Conservation (phyloP, 495 filamentous ascomycete species). For the Podospora tetraspora region DNA sequence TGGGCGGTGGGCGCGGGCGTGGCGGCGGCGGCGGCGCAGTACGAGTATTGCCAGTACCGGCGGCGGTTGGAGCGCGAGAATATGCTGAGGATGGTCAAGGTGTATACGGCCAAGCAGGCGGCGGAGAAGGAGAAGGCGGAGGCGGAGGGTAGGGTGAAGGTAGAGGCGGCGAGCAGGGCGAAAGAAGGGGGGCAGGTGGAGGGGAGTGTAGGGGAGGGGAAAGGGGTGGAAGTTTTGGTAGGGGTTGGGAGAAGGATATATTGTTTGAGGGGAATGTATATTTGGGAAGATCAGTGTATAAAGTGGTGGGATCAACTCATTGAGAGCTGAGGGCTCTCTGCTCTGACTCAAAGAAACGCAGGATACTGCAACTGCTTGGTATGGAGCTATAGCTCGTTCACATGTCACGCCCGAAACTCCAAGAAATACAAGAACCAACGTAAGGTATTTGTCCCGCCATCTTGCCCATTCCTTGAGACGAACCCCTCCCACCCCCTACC, state of each 20-base stretch:
- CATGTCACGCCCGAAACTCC: not conserved
- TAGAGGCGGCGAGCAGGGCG: conserved; percentile 23
- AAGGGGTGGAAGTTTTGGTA: conserved; percentile 52
- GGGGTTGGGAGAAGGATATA: not conserved
- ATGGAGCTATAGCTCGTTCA: not conserved
- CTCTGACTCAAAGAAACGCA: not conserved
- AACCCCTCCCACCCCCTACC: not conserved
- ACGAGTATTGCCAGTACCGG: conserved; percentile 74
- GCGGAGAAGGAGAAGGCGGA: conserved; percentile 39
- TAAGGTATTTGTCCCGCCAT: not conserved
- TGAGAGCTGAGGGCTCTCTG: not conserved
- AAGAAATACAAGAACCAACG: not conserved
- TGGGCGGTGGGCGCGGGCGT: conserved; percentile 79
- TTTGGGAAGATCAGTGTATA: not conserved
- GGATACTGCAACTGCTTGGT: not conserved
- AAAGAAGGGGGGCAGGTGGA: conserved; percentile 31
- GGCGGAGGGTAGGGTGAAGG: conserved; percentile 27
- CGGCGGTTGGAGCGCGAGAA: conserved; percentile 67
- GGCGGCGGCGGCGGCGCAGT: conserved; percentile 56
- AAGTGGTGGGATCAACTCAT: not conserved
- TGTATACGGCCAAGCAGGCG: conserved; percentile 58
- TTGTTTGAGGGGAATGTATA: not conserved
- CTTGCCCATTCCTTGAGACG: not conserved
- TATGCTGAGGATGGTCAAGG: conserved; percentile 72
- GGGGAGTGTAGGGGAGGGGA: conserved; percentile 4